Evolutionary conservation across 2,329 filamentous ascomycete genomes (phyloP).

Genomic region (Beauveria sp.): DNA sequence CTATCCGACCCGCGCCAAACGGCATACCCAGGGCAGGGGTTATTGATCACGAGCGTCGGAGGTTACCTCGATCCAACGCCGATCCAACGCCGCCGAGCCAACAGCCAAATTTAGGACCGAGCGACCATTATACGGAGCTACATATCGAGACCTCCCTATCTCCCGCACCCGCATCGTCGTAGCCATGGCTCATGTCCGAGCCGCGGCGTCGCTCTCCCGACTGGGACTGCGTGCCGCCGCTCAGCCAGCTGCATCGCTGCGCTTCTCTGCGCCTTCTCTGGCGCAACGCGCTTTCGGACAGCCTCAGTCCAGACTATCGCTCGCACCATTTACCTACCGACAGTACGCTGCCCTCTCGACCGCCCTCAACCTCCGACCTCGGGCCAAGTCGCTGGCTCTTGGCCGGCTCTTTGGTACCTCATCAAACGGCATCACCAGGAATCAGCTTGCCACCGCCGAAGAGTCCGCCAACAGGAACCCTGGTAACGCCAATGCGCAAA

Average conservation of each 20-base stretch:
- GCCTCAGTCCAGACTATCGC: neutral
- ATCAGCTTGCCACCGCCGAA: slow-evolving; percentile 75
- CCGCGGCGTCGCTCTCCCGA: slow-evolving; percentile 5
- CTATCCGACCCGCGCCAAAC: neutral
- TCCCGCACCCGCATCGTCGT: neutral
- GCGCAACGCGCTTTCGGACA: neutral
- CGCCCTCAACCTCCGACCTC: neutral
- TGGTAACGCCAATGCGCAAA: slow-evolving; percentile 77
- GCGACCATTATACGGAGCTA: neutral
- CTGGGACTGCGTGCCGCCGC: slow-evolving; percentile 7
- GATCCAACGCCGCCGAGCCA: neutral
- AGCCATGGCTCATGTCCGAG: slow-evolving; percentile 7
- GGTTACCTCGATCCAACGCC: neutral
- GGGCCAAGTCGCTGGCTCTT: neutral
- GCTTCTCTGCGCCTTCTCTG: neutral
- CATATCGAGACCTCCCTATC: neutral
- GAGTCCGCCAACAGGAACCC: slow-evolving; percentile 91
- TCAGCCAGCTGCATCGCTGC: neutral
- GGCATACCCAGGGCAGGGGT: neutral
- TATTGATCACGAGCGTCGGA: neutral
- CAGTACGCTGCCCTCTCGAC: neutral
- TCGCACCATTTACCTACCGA: neutral
- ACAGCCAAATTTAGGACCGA: neutral
- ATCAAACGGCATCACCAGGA: slow-evolving; percentile 46
- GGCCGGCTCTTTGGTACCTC: slow-evolving; percentile 34